phyloP scores from a whole-genome alignment of 192 early-diverging fungal species.

The Coemansia aciculifera region DNA sequence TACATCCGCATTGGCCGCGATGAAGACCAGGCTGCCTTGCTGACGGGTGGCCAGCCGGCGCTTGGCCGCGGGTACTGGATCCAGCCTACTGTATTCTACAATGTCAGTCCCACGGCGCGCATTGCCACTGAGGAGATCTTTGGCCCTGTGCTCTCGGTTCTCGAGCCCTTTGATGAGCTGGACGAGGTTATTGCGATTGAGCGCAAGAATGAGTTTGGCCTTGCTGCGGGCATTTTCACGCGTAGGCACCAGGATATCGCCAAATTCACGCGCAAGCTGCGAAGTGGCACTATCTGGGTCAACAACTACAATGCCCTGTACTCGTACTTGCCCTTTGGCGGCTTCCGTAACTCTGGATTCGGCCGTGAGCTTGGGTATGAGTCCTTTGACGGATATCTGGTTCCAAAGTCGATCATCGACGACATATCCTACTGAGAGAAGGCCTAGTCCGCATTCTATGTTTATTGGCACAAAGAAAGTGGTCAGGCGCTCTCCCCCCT shows the following conservation, averaged over 20 bases:
- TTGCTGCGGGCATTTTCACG: conserved; percentile 60
- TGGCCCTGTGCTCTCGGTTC: conserved; percentile 59
- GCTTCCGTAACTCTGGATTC: conserved; percentile 60
- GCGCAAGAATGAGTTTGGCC: conserved; percentile 57
- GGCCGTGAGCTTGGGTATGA: conserved; percentile 61
- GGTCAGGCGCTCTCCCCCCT: not conserved
- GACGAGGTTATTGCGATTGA: conserved; percentile 57
- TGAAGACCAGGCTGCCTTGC: conserved; percentile 25
- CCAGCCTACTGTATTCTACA: conserved; percentile 60
- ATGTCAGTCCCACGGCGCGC: conserved; percentile 46
- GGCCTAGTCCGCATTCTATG: not conserved
- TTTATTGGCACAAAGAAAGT: not conserved
- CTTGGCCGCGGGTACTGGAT: conserved; percentile 56
- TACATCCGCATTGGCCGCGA: conserved; percentile 52
- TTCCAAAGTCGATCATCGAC: conserved; percentile 48
- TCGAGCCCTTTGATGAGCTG: conserved; percentile 53
- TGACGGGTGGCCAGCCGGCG: conserved; percentile 38
- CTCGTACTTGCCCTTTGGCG: conserved; percentile 62
- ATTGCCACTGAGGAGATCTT: conserved; percentile 62
- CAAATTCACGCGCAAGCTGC: conserved; percentile 47
- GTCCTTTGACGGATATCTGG: conserved; percentile 57
- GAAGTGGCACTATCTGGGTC: conserved; percentile 61
- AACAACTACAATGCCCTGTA: conserved; percentile 63
- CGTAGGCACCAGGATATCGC: conserved; percentile 43
- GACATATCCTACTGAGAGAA: conserved; percentile 27